Base-by-base conservation (phyloP, 805 yeast genomes). In the Kazachstania bromeliacearum region DNA sequence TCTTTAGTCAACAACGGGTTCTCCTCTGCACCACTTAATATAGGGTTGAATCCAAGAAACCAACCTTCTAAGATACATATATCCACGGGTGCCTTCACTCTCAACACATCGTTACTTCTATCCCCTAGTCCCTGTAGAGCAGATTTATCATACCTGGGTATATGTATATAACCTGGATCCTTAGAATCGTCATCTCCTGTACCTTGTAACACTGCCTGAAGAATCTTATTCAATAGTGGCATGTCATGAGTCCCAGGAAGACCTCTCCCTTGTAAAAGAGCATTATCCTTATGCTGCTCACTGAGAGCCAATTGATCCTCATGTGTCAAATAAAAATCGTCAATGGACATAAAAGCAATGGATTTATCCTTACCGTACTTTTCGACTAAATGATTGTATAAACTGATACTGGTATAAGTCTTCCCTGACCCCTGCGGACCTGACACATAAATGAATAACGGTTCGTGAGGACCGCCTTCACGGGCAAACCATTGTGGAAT, bases 191-290 rank as follows among this genome's bases (percentile, higher is more conserved):
- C 19, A 45, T 43, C 5, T 46, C 39, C 33, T 27, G 44, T 5
- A 68, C 55, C 6, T 57, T 45, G 5, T 43, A 31, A 14, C 54
- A 53, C 17, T 38, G 19, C 10, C 38, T 45, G 22, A 10, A n/a
- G 67, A 10, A 81, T 48, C 1, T 41, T 37, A 17, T 46, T 41
- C 24, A 57, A 36, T 8, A 54, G 38, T 12, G 41, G 33, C 40
- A 83, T 50, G 51, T 89, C 96, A 55, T 89, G 98, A 0, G 97
- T 89, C 0, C 96, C 96, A 0, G 97, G 97, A 12, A 84, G 66
- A 0, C 97, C 97, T 18, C 97, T 63, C 3, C 95, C 95, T 40
- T 67, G 71, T 13, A 85, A 50, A 32, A 89, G 60, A 24, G 59
- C 53, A 51, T 84, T 83, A 10, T 59, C 67, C 0, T 63, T 52